Evolutionary conservation across 164 flowering plant species (phyloP).

Genomic region (Nelumbo lutea): DNA sequence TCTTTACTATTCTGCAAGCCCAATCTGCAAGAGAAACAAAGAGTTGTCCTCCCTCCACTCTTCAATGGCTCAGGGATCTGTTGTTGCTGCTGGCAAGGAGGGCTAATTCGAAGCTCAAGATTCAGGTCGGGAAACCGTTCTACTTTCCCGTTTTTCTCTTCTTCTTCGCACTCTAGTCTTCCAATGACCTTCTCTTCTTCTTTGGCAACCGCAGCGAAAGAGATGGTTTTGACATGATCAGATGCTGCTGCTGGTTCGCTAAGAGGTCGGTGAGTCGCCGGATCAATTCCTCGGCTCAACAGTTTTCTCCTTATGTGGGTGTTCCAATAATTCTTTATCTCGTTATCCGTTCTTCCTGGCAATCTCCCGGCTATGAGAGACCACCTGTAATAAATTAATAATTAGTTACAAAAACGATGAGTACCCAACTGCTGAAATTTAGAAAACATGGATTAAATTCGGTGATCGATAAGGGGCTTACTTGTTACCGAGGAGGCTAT

Average conservation of each 20-base stretch:
- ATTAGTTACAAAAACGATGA: neutral
- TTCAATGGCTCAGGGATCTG: conserved; percentile 19
- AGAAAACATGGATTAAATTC: neutral
- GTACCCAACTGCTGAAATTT: neutral
- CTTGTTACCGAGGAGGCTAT: conserved; percentile 97
- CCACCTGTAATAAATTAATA: conserved; percentile 19
- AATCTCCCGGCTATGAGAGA: conserved; percentile 68
- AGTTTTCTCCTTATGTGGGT: conserved; percentile 82
- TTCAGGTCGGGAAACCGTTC: conserved; percentile 69
- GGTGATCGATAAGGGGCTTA: conserved; percentile 23
- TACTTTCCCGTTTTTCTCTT: conserved; percentile 9
- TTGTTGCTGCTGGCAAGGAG: conserved; percentile 31
- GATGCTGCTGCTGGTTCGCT: conserved; percentile 35
- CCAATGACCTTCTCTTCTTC: conserved; percentile 25
- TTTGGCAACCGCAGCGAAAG: conserved; percentile 23
- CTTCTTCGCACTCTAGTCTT: conserved; percentile 23
- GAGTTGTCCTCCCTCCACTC: conserved; percentile 24
- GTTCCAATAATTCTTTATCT: conserved; percentile 90
- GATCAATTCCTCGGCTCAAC: conserved; percentile 75
- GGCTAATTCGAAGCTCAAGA: conserved; percentile 82
- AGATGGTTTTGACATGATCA: conserved; percentile 32
- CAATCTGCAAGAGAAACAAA: conserved; percentile 70
- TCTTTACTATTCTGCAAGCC: conserved; percentile 59
- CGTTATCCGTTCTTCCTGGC: conserved; percentile 84
- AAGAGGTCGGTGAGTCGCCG: conserved; percentile 61